phyloP scores from a whole-genome alignment of 2,329 filamentous ascomycete genomes.

The Phoma sp. region DNA sequence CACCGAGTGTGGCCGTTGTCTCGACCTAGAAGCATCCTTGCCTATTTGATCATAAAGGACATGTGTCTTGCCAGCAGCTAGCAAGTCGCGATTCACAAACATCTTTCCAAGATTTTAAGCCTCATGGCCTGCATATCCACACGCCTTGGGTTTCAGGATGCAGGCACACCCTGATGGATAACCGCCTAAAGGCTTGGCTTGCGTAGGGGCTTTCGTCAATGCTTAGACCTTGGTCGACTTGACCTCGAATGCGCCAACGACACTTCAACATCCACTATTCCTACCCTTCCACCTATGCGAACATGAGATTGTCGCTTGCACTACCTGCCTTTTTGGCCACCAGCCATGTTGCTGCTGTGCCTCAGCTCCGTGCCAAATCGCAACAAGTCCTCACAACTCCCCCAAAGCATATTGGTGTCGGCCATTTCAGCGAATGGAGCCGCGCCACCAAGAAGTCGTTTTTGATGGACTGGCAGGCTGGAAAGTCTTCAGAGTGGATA shows the following conservation, averaged over 20 bases:
- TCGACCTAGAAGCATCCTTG: neutral
- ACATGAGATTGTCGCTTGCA: constrained; percentile 27
- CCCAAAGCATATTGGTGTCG: constrained; percentile 45
- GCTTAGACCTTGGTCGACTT: neutral
- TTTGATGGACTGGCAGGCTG: constrained; percentile 56
- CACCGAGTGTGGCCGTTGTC: neutral
- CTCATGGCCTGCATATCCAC: neutral
- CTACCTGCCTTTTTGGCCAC: constrained; percentile 22
- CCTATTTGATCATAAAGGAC: no score
- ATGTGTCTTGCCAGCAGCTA: neutral
- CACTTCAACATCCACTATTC: constrained; percentile 3
- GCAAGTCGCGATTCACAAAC: neutral
- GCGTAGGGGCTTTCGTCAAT: constrained; percentile 7
- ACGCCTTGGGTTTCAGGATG: constrained; percentile 5
- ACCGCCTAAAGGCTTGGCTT: constrained; percentile 2
- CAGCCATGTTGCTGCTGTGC: constrained; percentile 23
- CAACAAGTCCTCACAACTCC: constrained; percentile 27
- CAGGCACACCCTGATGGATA: constrained; percentile 7
- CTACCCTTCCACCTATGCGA: neutral
- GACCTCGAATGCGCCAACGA: constrained; percentile 6
- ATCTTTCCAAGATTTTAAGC: neutral
- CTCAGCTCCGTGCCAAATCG: constrained; percentile 22
- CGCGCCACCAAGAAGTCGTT: constrained; percentile 56
- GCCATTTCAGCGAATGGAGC: constrained; percentile 59
- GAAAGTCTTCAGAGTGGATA: constrained; percentile 52